Evolutionary conservation across 2,329 filamentous ascomycete species (phyloP), one percentile per base, ranked within the genome.

Genomic region (Thelonectria rubi): DNA sequence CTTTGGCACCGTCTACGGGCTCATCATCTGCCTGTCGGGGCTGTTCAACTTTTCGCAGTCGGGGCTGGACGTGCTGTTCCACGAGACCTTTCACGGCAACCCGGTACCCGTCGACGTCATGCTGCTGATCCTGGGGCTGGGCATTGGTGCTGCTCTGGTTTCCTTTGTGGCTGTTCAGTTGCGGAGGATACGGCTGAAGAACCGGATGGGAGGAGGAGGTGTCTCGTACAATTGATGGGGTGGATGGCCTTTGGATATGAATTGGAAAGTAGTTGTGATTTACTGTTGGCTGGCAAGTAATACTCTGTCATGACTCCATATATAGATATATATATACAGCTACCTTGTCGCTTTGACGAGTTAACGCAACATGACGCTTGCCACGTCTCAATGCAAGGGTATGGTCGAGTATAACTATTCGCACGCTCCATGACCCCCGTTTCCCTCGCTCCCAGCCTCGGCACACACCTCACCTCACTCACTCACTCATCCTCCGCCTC

Each of bases 1-100:
- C 0, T 97, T 97, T 69, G 94, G 93, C 47, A 97, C 92, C 59
- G 93, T 97, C n/a, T 97, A 97, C 76, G 93, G 93, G 11, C 84
- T 94, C 18, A 91, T 97, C 67, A 97, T 97, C 69, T 96, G 92
- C 76, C 79, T 95, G 2, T 90, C 93, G 0, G 93, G 94, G 0
- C 75, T 97, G 1, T 84, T 93, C 72, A 97, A 96, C 77, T 94
- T 97, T 72, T 86, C 86, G 1, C 93, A 97, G 79, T 90, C 89
- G 5, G 92, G 86, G 0, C 82, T 97, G 34, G 93, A 97, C 75
- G 86, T 89, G 21, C 75, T 94, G 37, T 93, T 93, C 42, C 91
- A 96, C 72, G 82, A 86, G 58, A 83, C 83, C 0, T 97, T 94
- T 72, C 69, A 81, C 20, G 87, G 88, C 5, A 83, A 96, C 73